Base-by-base conservation (phyloP, 768 basidiomycete species). In the Mycena vitilis region DNA sequence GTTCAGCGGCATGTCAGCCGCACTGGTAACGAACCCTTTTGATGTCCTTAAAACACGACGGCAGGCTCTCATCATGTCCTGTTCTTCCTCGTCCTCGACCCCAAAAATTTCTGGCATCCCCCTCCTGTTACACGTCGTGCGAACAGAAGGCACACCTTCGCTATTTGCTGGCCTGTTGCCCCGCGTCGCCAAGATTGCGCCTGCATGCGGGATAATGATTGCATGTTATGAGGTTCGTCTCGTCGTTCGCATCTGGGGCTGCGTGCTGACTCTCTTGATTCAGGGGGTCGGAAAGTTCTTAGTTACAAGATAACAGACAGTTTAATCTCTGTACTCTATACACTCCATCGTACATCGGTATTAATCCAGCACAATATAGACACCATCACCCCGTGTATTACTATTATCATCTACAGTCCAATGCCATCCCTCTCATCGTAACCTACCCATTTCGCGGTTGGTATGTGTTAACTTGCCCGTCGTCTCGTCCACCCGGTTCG, bases 141-240 rank as follows among this genome's bases (percentile, higher is more conserved):
- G 84, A 64, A 91, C 87, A 5, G 98, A 99, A 77, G 98, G 98
- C 2, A 69, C 82, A 6, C 78, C 86, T 11, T 92, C 94, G 2
- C 81, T 98, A 56, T 97, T 92, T 76, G 90, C 94, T 40, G 98
- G 98, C 0, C 80, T 95, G 47, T 78, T 90, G 10, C 97, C 97
- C 58, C 90, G 98, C 45, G 89, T 96, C 60, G 95, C 90, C 49
- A 99, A 99, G 80, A 97, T 98, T 70, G 95, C 95, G 13, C 98
- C 98, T 45, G 98, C 97, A 48, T 99, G 98, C 79, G 97, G 97
- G 25, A 92, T 99, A 72, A 98, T 99, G 97, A 98, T 98, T 77
- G 89, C 94, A 63, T 96, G 92, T 78, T 99, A 92, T 76, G 96
- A 99, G 89, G 96, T 90, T 72, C 37, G 86, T 80, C 23, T 13